Conservation (phyloP, 2,329 filamentous ascomycete species). For the Botrytis tulipae region DNA sequence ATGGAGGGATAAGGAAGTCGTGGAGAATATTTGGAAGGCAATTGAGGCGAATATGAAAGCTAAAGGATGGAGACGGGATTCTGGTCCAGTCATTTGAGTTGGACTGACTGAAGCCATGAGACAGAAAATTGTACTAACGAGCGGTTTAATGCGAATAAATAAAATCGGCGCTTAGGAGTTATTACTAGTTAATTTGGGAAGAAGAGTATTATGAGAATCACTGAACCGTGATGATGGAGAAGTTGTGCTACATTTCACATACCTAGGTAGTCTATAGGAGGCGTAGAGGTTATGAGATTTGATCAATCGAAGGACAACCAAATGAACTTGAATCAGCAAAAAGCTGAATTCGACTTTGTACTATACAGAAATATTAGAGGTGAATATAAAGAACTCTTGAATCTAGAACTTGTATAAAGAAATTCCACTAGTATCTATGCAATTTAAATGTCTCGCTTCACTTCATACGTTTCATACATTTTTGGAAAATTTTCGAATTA, state of each 20-base stretch:
- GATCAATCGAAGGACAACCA: neutral
- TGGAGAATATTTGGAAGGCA: conserved; percentile 86
- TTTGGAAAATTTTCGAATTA: neutral
- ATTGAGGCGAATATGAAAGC: conserved; percentile 85
- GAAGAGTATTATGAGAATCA: conserved; percentile 1
- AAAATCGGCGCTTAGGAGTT: conserved; percentile 19
- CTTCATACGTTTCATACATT: neutral
- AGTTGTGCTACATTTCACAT: neutral
- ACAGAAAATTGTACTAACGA: conserved; percentile 1
- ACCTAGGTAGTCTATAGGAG: neutral
- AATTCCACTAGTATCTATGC: neutral
- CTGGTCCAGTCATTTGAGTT: conserved; percentile 47
- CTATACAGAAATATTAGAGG: neutral
- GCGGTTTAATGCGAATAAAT: neutral
- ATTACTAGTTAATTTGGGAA: conserved; percentile 4
- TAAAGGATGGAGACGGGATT: conserved; percentile 78
- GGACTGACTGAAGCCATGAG: neutral
- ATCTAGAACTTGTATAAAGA: neutral
- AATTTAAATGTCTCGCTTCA: neutral
- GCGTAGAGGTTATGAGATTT: conserved; percentile 10
- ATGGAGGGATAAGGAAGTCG: conserved; percentile 89
- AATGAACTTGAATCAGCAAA: neutral
- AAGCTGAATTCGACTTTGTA: neutral
- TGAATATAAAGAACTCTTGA: neutral
- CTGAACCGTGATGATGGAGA: conserved; percentile 1